Evolutionary conservation across 106 monocot species (phyloP).

Genomic region (Dactylorhiza incarnata): DNA sequence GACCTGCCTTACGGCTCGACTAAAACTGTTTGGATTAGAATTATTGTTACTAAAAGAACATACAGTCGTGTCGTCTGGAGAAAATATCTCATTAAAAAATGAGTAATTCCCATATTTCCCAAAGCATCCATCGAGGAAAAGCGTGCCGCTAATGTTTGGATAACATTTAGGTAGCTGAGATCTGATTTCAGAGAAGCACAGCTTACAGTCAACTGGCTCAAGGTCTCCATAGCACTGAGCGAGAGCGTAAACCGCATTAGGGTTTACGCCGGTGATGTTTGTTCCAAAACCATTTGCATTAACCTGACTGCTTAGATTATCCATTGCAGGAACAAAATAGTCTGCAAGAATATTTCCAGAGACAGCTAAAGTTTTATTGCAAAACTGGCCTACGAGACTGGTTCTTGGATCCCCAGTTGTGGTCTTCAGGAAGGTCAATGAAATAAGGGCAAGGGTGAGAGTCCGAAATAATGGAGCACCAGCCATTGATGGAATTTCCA

Average conservation of each 20-base stretch:
- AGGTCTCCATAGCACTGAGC: conserved; percentile 54
- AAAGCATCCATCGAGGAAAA: conserved; percentile 61
- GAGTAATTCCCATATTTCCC: conserved; percentile 55
- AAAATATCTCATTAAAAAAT: conserved; percentile 29
- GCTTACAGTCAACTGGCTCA: conserved; percentile 32
- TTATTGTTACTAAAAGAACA: conserved; percentile 18
- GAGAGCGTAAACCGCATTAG: conserved; percentile 40
- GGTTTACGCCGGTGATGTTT: conserved; percentile 20
- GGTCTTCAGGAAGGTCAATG: conserved; percentile 8
- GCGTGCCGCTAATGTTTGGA: conserved; percentile 31
- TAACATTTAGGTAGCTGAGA: conserved; percentile 54
- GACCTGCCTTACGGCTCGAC: conserved; percentile 17
- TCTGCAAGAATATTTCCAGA: conserved; percentile 24
- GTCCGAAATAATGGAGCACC: neutral
- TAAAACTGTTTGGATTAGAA: conserved; percentile 16
- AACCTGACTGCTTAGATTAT: conserved; percentile 35
- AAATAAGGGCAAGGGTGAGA: conserved; percentile 1
- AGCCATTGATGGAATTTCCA: conserved; percentile 5
- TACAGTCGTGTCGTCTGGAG: conserved; percentile 4
- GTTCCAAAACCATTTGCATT: conserved; percentile 37
- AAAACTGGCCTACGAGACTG: conserved; percentile 21
- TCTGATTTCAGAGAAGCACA: conserved; percentile 55
- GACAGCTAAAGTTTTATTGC: conserved; percentile 13
- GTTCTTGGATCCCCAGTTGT: conserved; percentile 37
- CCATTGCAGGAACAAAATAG: conserved; percentile 52